Evolutionary conservation across 2,329 filamentous ascomycete species (phyloP).

Genomic region (Diaporthe sp.): DNA sequence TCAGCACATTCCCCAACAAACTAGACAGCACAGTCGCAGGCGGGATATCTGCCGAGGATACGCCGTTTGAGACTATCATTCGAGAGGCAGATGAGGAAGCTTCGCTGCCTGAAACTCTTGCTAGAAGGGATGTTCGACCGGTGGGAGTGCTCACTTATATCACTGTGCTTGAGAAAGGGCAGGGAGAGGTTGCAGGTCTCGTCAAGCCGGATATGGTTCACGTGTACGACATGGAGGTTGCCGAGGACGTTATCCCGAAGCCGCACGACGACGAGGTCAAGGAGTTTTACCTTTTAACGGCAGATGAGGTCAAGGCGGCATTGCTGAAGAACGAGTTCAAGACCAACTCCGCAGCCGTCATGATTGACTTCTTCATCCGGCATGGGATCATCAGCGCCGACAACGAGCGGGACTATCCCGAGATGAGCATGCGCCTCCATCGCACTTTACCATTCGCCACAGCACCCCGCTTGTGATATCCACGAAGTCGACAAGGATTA

Average conservation of each 20-base stretch:
- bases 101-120: conserved; percentile 70
- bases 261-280: conserved; percentile 85
- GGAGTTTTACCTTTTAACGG: conserved; percentile 76
- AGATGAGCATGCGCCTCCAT: conserved; percentile 68
- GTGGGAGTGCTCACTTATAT: too few relatives aligned
- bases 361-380: conserved; percentile 86
- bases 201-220: conserved; percentile 79
- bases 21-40: conserved; percentile 83
- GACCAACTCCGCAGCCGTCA: conserved; percentile 82
- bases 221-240: conserved; percentile 77
- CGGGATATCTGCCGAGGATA: conserved; percentile 74
- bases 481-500: background rate
- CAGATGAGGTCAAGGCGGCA: conserved; percentile 70
- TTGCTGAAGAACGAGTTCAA: conserved; percentile 82
- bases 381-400: conserved; percentile 81
- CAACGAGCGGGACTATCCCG: conserved; percentile 78
- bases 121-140: conserved; percentile 52
- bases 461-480: background rate
- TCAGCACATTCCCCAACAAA: conserved; percentile 78
- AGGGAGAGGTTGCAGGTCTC: conserved; percentile 49
- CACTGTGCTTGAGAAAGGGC: conserved; percentile 39
- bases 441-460: conserved; percentile 58
- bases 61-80: conserved; percentile 74
- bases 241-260: conserved; percentile 69
- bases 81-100: conserved; percentile 80